A percentile compares a stretch with the other conserved stretches of the same genome.
phyloP scores from a whole-genome alignment of 192 early-diverging fungal species.

The Neocallimastix lanati region DNA sequence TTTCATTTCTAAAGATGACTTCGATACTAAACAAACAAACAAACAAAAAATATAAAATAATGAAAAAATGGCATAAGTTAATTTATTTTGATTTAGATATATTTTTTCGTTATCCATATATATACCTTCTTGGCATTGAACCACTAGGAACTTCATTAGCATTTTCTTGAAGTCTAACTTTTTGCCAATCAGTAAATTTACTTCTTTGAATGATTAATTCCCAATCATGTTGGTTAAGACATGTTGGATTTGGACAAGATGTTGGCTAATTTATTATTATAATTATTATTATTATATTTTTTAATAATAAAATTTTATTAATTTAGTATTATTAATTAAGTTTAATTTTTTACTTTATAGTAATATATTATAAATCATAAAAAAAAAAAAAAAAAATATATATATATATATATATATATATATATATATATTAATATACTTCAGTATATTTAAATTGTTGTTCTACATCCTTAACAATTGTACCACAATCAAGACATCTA shows the following conservation, averaged over 20 bases:
- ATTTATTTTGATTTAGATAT: too few species aligned
- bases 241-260: slow-evolving; percentile 61
- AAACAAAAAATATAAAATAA: neutral
- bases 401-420: neutral
- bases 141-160: slow-evolving; percentile 89
- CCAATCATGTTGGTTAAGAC: slow-evolving; percentile 66
- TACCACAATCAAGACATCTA: slow-evolving; percentile 65
- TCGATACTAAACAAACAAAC: slow-evolving; percentile 45
- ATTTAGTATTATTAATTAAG: too few species aligned
- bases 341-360: too few species aligned
- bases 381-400: too few species aligned
- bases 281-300: too few species aligned
- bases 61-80: too few species aligned
- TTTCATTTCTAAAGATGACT: slow-evolving; percentile 79
- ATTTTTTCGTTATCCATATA: too few species aligned
- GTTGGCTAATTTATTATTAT: slow-evolving; percentile 49
- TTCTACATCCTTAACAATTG: slow-evolving; percentile 61
- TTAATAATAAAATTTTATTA: neutral
- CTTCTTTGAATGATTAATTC: slow-evolving; percentile 60
- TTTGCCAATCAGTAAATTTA: slow-evolving; percentile 94
- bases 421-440: slow-evolving; percentile 18
- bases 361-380: too few species aligned
- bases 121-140: slow-evolving; percentile 81
- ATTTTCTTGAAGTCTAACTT: slow-evolving; percentile 89
- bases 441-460: slow-evolving; percentile 96